Evolutionary conservation across 441 rosid species (phyloP), one percentile per base, ranked within the genome.

Genomic region (Melastoma candidum): DNA sequence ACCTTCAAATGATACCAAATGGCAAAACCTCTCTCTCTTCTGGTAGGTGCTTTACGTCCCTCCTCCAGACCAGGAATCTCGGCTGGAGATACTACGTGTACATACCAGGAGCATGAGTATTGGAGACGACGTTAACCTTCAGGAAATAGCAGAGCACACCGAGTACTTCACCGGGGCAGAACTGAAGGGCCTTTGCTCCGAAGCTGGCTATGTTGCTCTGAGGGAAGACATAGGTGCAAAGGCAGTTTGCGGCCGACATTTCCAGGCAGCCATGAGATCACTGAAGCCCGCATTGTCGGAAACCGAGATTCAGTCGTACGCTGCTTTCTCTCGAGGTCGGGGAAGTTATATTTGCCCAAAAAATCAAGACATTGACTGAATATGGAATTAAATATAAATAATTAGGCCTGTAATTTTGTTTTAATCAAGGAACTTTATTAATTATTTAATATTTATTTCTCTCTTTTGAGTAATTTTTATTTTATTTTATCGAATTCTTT

Each of bases 151-250:
- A 3, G 80, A 77, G 52, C 87, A 77, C n/a, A 85, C 96, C 0
- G 86, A 85, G 36, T 82, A 80, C 27, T 87, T 92, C 63, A 87
- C 94, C 0, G 96, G 98, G 36, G 94, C 96, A 0, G 96, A 92
- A 57, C 74, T 87, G 36, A 89, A 87, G 49, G 85, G 90, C 41
- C 73, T 92, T 49, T 92, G 98, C 59, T 60, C 79, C 67, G 95
- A 92, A 80, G 87, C 87, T 17, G 96, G 95, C 61, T 77, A 82
- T 2, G 89, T 77, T 26, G 87, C 96, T n/a, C 72, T 87, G 58
- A 77, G 96, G 71, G 98, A 88, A 72, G 70, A 82, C 77, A 85
- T 85, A 3, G 71, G 72, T 1, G 87, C 92, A 29, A 70, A 73
- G 2, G 61, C 77, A 0, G 87, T 92, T 11, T 61, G 66, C 62